A percentile compares a stretch with the other conserved stretches of the same genome.
Conservation (phyloP, 108 stramenopile genomes). For the Skeletonema potamos region DNA sequence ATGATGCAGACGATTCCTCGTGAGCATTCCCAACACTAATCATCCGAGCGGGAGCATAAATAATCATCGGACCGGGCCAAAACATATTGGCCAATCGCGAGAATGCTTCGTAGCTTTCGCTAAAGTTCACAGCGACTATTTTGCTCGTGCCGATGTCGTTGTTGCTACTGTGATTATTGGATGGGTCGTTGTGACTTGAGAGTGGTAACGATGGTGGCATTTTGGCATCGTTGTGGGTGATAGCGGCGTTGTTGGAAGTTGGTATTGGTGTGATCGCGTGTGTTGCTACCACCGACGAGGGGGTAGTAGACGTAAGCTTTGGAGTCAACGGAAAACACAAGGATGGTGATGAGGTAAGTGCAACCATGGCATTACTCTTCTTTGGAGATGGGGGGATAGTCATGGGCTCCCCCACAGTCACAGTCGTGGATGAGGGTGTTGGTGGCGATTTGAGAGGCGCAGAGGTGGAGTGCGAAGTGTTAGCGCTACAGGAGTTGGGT, state of each 20-base stretch:
- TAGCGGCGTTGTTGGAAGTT: neutral
- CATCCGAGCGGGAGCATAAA: slow-evolving; percentile 21
- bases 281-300: neutral
- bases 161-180: neutral
- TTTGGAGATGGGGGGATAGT: neutral
- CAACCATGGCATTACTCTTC: neutral
- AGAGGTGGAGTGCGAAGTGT: neutral
- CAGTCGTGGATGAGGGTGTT: neutral
- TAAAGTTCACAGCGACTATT: slow-evolving; percentile 21
- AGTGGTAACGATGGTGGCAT: neutral
- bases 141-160: neutral
- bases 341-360: neutral
- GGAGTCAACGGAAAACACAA: neutral
- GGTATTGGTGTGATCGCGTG: neutral
- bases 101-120: slow-evolving; percentile 35
- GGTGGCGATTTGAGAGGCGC: neutral
- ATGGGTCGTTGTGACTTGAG: neutral
- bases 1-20: neutral
- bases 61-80: slow-evolving; percentile 40
- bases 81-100: slow-evolving; percentile 23
- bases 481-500: neutral
- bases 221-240: neutral
- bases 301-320: neutral
- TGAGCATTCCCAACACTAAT: slow-evolving; percentile 2
- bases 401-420: neutral